Base-by-base conservation (phyloP, 1,139 yeast genomes). In the Yamadazyma diospyri region DNA sequence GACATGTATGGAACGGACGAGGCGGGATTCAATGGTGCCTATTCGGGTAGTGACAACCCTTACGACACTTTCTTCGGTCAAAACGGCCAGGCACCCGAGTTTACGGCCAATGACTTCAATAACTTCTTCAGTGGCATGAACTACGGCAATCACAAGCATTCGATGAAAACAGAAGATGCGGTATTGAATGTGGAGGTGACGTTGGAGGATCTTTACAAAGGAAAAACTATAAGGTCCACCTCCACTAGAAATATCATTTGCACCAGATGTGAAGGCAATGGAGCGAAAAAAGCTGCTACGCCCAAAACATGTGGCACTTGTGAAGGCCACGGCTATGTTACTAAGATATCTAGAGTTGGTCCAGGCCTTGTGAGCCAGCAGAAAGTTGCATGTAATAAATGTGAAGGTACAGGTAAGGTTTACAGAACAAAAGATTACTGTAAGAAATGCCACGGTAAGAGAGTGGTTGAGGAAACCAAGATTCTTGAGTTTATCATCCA, bases 311-410 rank as follows among this genome's bases (percentile, higher is more conserved):
- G 97, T 65, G 64, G 69, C 0, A 57, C 67, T 4, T 92, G 98
- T 63, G 68, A 73, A 16, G 97, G 97, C 4, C 61, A 66, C 32
- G 97, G 97, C 2, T 55, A 59, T 30, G 70, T 72, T 5, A 69
- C 76, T 39, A 76, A 77, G 51, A 66, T 83, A 27, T 63, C 77
- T 37, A 69, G 88, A 37, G 72, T 84, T 25, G 89, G 83, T 0
- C 88, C 89, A 0, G 95, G 96, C 1, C 61, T 85, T 48, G 80
- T 80, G 14, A 72, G 88, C 3, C 78, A 77, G 39, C 81, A 77
- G 30, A 64, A 66, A 33, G 77, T 76, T 6, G 69, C 67, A 14
- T 92, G 98, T 61, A 64, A 69, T 7, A 60, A 70, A 10, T 92
- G 98, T 64, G 64, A 69, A 27, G 97, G 95, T 9, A 61, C 65